These are phyloP conservation scores for Ogataea wickerhamii DNA, from an alignment of 805 yeast genomes.

Conservation along the genomic window DNA sequence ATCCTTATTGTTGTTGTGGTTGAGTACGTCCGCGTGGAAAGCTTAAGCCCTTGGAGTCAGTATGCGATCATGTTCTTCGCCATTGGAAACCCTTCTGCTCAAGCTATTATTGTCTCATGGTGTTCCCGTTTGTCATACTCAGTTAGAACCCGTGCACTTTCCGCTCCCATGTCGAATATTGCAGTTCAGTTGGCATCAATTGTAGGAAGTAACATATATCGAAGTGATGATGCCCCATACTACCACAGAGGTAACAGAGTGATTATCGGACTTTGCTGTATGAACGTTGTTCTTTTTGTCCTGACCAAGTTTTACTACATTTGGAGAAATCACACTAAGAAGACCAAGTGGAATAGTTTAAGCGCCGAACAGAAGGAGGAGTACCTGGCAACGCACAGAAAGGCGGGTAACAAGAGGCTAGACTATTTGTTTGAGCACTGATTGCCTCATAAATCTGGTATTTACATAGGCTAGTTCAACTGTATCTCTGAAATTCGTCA, in stretches of 20 bases:
- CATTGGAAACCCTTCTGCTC: conserved; percentile 41
- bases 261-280: conserved; percentile 34
- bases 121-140: conserved; percentile 56
- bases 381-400: too few species aligned
- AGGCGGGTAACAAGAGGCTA: too few species aligned
- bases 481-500: too few species aligned
- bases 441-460: too few species aligned
- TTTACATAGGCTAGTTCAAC: too few species aligned
- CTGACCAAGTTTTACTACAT: conserved; percentile 34
- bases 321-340: conserved; percentile 47
- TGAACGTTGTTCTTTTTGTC: conserved; percentile 27
- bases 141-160: conserved; percentile 56
- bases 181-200: conserved; percentile 51
- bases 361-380: conserved; percentile 42
- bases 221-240: conserved; percentile 51
- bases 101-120: conserved; percentile 54
- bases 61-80: conserved; percentile 15
- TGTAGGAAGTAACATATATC: conserved; percentile 48
- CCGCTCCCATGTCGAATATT: conserved; percentile 58
- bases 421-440: too few species aligned
- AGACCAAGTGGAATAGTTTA: conserved; percentile 52
- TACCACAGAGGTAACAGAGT: conserved; percentile 51
- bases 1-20: conserved; percentile 11
- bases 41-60: conserved; percentile 10
- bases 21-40: conserved; percentile 8